A percentile compares a stretch with the other conserved stretches of the same genome.
Conservation (phyloP, 2,329 filamentous ascomycete species). For the Hypoxylon sp. region DNA sequence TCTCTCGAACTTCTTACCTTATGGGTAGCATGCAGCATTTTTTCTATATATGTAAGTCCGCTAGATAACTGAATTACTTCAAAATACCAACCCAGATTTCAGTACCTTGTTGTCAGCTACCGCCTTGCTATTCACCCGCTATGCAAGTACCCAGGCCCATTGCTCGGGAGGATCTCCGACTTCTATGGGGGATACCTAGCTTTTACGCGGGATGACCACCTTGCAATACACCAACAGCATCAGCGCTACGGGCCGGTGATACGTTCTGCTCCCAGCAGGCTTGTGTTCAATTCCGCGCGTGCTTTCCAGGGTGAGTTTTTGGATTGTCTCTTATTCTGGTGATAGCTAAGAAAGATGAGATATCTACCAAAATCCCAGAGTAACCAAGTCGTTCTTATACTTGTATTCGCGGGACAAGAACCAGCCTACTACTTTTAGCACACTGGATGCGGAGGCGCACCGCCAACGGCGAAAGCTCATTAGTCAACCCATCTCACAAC, state of each 20-base stretch:
- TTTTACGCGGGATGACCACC: conserved; percentile 6
- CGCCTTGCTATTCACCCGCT: conserved; percentile 22
- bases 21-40: no score
- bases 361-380: conserved; percentile 14
- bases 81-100: no score
- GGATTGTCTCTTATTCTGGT: background rate
- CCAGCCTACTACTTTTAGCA: background rate
- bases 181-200: conserved; percentile 6
- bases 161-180: conserved; percentile 13
- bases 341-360: conserved; percentile 4
- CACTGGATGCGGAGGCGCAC: conserved; percentile 3
- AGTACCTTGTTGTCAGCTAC: no score
- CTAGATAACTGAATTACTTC: no score
- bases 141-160: conserved; percentile 14
- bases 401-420: background rate
- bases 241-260: conserved; percentile 23
- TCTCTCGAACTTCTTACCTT: no score
- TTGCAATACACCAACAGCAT: conserved; percentile 1
- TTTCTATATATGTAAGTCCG: no score
- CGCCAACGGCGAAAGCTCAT: conserved; percentile 22
- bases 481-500: conserved; percentile 22
- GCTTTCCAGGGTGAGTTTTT: conserved; percentile 22
- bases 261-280: conserved; percentile 30
- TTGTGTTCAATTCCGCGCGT: conserved; percentile 33
- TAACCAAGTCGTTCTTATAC: conserved; percentile 18